Base-by-base conservation (phyloP, 2,329 filamentous ascomycete species). In the Dothiorella sarmentorum region DNA sequence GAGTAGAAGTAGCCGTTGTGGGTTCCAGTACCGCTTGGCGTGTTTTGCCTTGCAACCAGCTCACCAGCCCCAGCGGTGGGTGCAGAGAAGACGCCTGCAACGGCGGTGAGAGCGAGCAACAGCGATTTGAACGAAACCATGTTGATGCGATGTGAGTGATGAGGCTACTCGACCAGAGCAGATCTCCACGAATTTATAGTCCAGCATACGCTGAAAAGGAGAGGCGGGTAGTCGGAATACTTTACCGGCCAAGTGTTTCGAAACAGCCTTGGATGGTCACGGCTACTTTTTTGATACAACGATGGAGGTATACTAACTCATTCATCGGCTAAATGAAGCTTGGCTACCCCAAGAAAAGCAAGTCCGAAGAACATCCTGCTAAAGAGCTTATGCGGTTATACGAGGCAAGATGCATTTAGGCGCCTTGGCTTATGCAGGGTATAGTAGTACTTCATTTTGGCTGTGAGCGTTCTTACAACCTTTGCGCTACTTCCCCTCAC, bases 1-100 rank as follows among this genome's bases (percentile, higher is more conserved):
- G 80, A 82, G 71, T 82, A 85, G 75, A 80, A 85, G 73, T 77
- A 85, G 57, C 82, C 82, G 65, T 82, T 79, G 72, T 80, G 73
- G 6, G 75, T 80, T 49, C 82, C 82, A 3, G 78, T 80, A 11
- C 72, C 69, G 62, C 75, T 80, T 56, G 74, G 68, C 10, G 45
- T 51, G 80, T 81, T 68, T 57, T 75, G 67, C 61, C 75, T 73
- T 61, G 71, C 69, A 35, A 75, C 63, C 35, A 55, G 22, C 51
- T 55, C 51, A 20, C 35, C 35, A 13, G 51, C 51, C 58, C 72
- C 62, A 37, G 67, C 71, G 38, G 71, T 61, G 13, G 74, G 76
- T 43, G 71, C 69, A 42, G 72, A 70, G 49, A 75, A 61, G 26
- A 67, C 71, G 44, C 70, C 64, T 33, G 67, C 64, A 44, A 69